phyloP scores from a whole-genome alignment of 2,329 filamentous ascomycete species.

The Gremmenia infestans region DNA sequence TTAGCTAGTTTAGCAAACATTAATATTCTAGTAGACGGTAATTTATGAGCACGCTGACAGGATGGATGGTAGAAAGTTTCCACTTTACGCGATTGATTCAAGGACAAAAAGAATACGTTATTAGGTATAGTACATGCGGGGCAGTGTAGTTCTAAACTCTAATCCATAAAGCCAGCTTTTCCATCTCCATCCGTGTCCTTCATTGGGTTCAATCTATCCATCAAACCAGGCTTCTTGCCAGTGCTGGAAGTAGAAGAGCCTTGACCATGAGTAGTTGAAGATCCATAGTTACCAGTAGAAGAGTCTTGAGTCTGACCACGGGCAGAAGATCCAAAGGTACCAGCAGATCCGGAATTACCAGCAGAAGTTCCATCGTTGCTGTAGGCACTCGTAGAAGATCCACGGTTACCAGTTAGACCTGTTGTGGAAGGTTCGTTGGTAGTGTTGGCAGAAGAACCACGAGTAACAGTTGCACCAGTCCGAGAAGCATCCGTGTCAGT shows the following conservation, averaged over 20 bases:
- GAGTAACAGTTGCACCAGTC: not conserved
- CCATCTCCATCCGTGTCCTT: constrained; percentile 50
- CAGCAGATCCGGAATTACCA: not conserved
- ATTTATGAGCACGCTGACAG: too few relatives aligned
- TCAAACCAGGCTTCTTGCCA: constrained; percentile 41
- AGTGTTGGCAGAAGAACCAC: not conserved
- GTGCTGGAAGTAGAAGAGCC: constrained; percentile 4
- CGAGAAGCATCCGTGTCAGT: constrained; percentile 20
- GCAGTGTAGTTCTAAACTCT: constrained; percentile 8
- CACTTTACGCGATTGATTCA: too few relatives aligned
- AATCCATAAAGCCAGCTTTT: constrained; percentile 49
- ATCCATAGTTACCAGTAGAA: not conserved
- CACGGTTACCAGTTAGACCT: not conserved
- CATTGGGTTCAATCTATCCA: constrained; percentile 51
- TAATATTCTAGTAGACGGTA: too few relatives aligned
- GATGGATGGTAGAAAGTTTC: too few relatives aligned
- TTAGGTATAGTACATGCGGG: too few relatives aligned
- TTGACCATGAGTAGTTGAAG: constrained; percentile 8
- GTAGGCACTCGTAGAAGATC: too few relatives aligned
- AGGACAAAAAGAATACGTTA: too few relatives aligned
- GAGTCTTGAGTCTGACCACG: not conserved
- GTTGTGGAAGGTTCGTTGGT: not conserved
- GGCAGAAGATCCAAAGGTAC: not conserved
- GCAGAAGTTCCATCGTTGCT: not conserved
- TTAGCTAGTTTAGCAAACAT: too few relatives aligned